These are phyloP conservation scores for Fusarium bactridioides DNA, from an alignment of 2,329 filamentous ascomycete species.

Conservation along the genomic window DNA sequence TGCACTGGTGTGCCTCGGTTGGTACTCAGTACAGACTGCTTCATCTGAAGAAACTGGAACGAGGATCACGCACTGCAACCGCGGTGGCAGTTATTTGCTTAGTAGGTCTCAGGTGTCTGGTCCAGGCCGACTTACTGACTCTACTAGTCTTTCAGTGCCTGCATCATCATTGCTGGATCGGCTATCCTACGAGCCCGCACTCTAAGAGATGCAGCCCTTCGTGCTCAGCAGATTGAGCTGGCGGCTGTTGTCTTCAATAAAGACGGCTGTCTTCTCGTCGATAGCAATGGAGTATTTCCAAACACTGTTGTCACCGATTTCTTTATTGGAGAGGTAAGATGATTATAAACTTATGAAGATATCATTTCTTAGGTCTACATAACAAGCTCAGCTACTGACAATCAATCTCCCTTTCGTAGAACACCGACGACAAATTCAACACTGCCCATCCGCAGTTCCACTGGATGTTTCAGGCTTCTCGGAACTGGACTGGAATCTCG, in stretches of 20 bases:
- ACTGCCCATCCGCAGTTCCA: constrained; percentile 81
- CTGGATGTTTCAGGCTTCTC: constrained; percentile 85
- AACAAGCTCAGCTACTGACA: background rate
- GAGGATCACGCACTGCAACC: constrained; percentile 64
- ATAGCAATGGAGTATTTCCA: constrained; percentile 72
- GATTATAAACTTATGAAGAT: rapidly evolving
- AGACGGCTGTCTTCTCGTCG: constrained; percentile 74
- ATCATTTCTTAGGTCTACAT: background rate
- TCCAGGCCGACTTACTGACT: background rate
- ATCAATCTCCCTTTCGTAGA: constrained; percentile 21
- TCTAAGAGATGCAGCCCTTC: constrained; percentile 61
- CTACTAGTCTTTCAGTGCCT: constrained; percentile 67
- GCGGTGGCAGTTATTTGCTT: constrained; percentile 78
- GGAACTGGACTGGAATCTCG: constrained; percentile 76
- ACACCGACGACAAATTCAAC: constrained; percentile 75
- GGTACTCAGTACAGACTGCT: constrained; percentile 73
- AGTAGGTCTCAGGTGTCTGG: constrained; percentile 53
- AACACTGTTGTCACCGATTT: constrained; percentile 80
- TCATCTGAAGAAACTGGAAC: constrained; percentile 44
- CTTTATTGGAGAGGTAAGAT: constrained; percentile 69
- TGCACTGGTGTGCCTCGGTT: constrained; percentile 84
- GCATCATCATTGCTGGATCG: constrained; percentile 64
- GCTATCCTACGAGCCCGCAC: constrained; percentile 63
- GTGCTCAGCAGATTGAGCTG: constrained; percentile 67
- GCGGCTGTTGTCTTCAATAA: constrained; percentile 73